Conservation (phyloP, 176 grass and related monocot genomes). For the Raddia distichophylla region DNA sequence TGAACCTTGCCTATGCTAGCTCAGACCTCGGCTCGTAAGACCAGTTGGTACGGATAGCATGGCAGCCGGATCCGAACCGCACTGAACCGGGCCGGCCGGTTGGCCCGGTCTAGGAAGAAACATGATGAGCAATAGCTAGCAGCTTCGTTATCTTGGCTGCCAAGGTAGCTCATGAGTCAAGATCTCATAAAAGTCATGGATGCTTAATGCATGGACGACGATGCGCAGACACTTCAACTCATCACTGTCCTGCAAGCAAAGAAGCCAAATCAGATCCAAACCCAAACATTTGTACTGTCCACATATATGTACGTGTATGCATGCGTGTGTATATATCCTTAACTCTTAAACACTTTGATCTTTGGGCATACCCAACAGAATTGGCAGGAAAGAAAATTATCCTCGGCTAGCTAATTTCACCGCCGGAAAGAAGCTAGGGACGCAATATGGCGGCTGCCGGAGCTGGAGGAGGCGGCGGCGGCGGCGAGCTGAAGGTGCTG, state of each 20-base stretch:
- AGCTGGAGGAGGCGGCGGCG: too few species aligned
- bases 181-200: too few species aligned
- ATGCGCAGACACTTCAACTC: neutral
- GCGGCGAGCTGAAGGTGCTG: conserved; percentile 44
- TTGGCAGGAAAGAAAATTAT: neutral
- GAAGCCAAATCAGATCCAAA: conserved; percentile 11
- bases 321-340: too few species aligned
- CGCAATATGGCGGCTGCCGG: conserved; percentile 1
- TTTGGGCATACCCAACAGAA: neutral
- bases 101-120: too few species aligned
- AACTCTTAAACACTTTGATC: neutral
- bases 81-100: too few species aligned
- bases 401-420: too few species aligned
- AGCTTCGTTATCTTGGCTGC: neutral
- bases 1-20: too few species aligned
- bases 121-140: neutral
- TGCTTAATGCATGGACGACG: neutral
- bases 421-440: neutral
- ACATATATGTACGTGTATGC: too few species aligned
- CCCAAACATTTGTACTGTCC: neutral
- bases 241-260: neutral
- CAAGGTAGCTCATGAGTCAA: neutral
- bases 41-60: too few species aligned
- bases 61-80: too few species aligned
- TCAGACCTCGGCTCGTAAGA: too few species aligned